Evolutionary conservation across 2,329 filamentous ascomycete species (phyloP).

Genomic region (Ambrosiella beaveri): DNA sequence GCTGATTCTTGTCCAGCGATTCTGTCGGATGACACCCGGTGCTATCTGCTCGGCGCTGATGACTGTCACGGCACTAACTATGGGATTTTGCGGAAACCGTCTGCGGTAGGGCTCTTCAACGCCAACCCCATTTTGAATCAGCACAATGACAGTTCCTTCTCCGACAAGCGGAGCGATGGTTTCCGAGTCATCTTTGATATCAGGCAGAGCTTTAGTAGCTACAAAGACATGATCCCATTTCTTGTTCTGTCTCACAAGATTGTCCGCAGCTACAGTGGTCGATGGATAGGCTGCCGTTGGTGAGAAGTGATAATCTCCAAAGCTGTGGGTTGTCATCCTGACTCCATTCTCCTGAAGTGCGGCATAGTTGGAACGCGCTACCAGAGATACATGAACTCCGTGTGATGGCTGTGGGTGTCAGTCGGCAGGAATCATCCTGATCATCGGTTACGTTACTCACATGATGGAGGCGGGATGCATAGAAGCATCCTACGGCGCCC

Average conservation of each 20-base stretch:
- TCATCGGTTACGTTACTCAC: constrained; percentile 20
- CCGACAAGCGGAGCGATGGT: constrained; percentile 44
- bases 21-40: constrained; percentile 48
- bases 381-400: constrained; percentile 46
- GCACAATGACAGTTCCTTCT: constrained; percentile 38
- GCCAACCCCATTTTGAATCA: constrained; percentile 57
- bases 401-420: constrained; percentile 24
- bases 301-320: constrained; percentile 48
- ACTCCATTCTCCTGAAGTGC: constrained; percentile 46
- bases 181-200: constrained; percentile 41
- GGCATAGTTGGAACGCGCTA: constrained; percentile 57
- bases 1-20: constrained; percentile 57
- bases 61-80: constrained; percentile 53
- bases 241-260: constrained; percentile 14
- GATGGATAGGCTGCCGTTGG: constrained; percentile 46
- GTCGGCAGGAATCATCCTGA: constrained; percentile 8
- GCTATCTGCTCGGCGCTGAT: constrained; percentile 48
- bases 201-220: constrained; percentile 53
- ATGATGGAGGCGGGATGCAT: constrained; percentile 48
- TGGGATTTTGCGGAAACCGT: constrained; percentile 41
- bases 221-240: constrained; percentile 46
- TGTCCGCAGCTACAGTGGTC: constrained; percentile 33
- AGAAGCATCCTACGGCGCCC: constrained; percentile 56
- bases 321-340: constrained; percentile 44
- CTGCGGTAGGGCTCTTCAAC: constrained; percentile 48